Conservation (phyloP, 1,284 basidiomycete genomes). For the Calocybe gambosa region DNA sequence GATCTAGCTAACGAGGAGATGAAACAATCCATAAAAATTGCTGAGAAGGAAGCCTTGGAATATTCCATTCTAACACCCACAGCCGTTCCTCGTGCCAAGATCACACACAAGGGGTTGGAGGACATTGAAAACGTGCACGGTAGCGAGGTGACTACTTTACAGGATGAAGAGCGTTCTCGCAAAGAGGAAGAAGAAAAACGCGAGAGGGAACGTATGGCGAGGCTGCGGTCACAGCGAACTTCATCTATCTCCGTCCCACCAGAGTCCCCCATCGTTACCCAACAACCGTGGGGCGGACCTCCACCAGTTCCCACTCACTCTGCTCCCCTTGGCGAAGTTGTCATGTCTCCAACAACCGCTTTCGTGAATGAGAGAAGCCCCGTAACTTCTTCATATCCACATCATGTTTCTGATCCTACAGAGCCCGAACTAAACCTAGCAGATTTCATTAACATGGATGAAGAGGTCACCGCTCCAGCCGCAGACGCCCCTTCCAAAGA, state of each 20-base stretch:
- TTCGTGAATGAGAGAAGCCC: slow-evolving; percentile 9
- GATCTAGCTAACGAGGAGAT: slow-evolving; percentile 81
- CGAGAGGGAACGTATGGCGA: slow-evolving; percentile 56
- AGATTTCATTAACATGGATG: slow-evolving; percentile 75
- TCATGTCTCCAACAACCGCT: slow-evolving; percentile 14
- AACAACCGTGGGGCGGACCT: slow-evolving; percentile 50
- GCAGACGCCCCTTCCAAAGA: slow-evolving; percentile 2
- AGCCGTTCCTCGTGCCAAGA: slow-evolving; percentile 71
- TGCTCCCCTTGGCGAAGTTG: slow-evolving; percentile 21
- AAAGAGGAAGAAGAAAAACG: slow-evolving; percentile 60
- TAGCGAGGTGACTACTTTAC: slow-evolving; percentile 39
- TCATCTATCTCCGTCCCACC: slow-evolving; percentile 52
- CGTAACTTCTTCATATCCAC: slow-evolving; percentile 34
- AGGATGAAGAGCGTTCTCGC: slow-evolving; percentile 50
- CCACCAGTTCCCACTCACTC: slow-evolving; percentile 47
- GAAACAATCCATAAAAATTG: slow-evolving; percentile 71
- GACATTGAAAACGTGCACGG: slow-evolving; percentile 75
- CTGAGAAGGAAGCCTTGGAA: slow-evolving; percentile 73
- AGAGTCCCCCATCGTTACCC: slow-evolving; percentile 51
- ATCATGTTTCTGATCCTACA: slow-evolving; percentile 6
- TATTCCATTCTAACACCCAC: slow-evolving; percentile 76
- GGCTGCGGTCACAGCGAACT: slow-evolving; percentile 44
- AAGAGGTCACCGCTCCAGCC: slow-evolving; percentile 36
- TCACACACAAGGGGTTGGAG: slow-evolving; percentile 85
- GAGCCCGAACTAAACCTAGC: slow-evolving; percentile 68